These are phyloP conservation scores for Carpinus fangiana DNA, from an alignment of 306 rosid species.

Conservation along the genomic window DNA sequence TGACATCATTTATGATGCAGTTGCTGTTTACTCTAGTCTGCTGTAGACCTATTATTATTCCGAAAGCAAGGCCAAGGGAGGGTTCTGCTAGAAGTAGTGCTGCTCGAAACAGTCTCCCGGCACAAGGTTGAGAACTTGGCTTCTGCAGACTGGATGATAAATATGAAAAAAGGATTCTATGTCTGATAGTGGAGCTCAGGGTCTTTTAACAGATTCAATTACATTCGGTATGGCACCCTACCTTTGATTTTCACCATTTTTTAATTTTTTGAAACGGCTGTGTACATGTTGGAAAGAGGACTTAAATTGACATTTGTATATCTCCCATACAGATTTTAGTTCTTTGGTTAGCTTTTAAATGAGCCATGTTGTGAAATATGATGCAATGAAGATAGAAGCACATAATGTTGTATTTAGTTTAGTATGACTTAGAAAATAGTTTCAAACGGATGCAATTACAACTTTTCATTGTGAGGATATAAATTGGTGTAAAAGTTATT, in stretches of 20 bases:
- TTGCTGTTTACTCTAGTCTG: slow-evolving; percentile 55
- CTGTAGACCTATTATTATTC: slow-evolving; percentile 63
- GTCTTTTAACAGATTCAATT: slow-evolving; percentile 20
- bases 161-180: slow-evolving; percentile 21
- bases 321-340: not conserved
- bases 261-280: slow-evolving; percentile 9
- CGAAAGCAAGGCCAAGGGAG: slow-evolving; percentile 49
- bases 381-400: not conserved
- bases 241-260: slow-evolving; percentile 8
- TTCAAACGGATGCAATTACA: not conserved
- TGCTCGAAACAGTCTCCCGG: slow-evolving; percentile 14
- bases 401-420: not conserved
- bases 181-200: slow-evolving; percentile 5
- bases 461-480: not conserved
- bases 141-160: slow-evolving; percentile 15
- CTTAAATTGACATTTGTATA: not conserved
- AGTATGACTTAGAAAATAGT: not conserved
- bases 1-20: slow-evolving; percentile 47
- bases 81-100: slow-evolving; percentile 32
- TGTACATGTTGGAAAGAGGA: slow-evolving; percentile 24
- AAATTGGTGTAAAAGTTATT: not conserved
- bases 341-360: not conserved
- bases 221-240: slow-evolving; percentile 21
- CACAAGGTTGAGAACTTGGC: slow-evolving; percentile 23
- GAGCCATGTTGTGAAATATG: not conserved